Evolutionary conservation across 441 rosid species (phyloP).

Genomic region (Brassica balearica): DNA sequence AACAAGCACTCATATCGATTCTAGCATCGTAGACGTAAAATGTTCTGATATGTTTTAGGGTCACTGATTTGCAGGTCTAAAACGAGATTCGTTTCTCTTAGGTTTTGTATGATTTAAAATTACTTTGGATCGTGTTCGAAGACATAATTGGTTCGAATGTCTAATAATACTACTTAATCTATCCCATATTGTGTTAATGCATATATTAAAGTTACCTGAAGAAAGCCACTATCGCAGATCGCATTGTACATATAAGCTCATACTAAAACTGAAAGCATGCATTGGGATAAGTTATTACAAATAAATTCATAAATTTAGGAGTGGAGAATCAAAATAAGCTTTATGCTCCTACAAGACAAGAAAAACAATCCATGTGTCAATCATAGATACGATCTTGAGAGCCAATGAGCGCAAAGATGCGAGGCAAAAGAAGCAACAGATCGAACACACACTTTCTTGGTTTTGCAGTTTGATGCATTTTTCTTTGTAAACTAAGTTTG

Average conservation of each 20-base stretch:
- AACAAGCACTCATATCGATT: conserved; percentile 1
- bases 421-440: conserved; percentile 37
- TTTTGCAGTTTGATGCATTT: conserved; percentile 38
- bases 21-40: neutral
- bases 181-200: neutral
- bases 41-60: neutral
- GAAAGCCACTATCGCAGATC: conserved; percentile 24
- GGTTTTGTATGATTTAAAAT: neutral
- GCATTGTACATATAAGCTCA: conserved; percentile 15
- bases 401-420: conserved; percentile 42
- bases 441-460: conserved; percentile 32
- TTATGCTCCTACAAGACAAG: conserved; percentile 35
- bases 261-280: conserved; percentile 23
- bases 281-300: conserved; percentile 25
- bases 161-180: neutral
- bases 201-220: conserved; percentile 27
- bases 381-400: conserved; percentile 42
- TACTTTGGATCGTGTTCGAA: neutral
- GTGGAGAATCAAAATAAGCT: conserved; percentile 43
- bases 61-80: neutral
- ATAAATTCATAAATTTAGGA: neutral
- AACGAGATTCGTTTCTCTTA: neutral
- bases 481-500: conserved; percentile 28
- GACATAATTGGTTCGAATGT: conserved; percentile 11
- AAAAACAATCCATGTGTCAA: conserved; percentile 44